These are phyloP conservation scores for Rhodotorula sp. DNA, from an alignment of 1,284 basidiomycete species.

Conservation along the genomic window DNA sequence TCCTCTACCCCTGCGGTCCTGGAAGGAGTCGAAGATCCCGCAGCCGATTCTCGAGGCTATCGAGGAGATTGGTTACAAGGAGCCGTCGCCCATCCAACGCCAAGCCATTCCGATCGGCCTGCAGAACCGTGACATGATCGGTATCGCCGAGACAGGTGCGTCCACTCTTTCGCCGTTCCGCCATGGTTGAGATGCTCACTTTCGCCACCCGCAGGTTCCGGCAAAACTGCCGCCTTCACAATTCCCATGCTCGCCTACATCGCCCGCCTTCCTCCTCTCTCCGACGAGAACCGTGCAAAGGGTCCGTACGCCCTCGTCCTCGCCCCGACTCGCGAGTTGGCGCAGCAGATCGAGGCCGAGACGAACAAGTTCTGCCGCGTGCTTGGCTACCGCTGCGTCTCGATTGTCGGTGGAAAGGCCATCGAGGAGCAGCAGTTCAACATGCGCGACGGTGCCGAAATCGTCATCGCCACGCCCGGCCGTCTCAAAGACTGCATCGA, in stretches of 20 bases:
- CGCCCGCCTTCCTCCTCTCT: conserved; percentile 73
- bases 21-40: conserved; percentile 86
- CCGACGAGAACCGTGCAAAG: conserved; percentile 85
- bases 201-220: conserved; percentile 66
- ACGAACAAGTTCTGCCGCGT: conserved; percentile 84
- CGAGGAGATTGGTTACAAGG: conserved; percentile 89
- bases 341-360: conserved; percentile 94
- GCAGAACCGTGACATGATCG: conserved; percentile 93
- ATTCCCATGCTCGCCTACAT: conserved; percentile 98
- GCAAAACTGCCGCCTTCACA: conserved; percentile 98
- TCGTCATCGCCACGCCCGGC: conserved; percentile 97
- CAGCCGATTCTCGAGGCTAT: conserved; percentile 75
- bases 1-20: conserved; percentile 85
- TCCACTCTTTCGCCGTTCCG: conserved; percentile 6
- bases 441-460: conserved; percentile 90
- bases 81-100: conserved; percentile 93
- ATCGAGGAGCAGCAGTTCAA: conserved; percentile 96
- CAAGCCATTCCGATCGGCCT: conserved; percentile 98
- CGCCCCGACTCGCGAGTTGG: conserved; percentile 94
- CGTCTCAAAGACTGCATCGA: conserved; percentile 97
- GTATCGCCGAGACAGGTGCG: conserved; percentile 92
- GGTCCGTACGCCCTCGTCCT: conserved; percentile 92
- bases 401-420: conserved; percentile 91
- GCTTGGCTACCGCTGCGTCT: conserved; percentile 87
- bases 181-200: not conserved